Base-by-base conservation (phyloP, 169 alveolate genomes). In the Plasmodium sp. region DNA sequence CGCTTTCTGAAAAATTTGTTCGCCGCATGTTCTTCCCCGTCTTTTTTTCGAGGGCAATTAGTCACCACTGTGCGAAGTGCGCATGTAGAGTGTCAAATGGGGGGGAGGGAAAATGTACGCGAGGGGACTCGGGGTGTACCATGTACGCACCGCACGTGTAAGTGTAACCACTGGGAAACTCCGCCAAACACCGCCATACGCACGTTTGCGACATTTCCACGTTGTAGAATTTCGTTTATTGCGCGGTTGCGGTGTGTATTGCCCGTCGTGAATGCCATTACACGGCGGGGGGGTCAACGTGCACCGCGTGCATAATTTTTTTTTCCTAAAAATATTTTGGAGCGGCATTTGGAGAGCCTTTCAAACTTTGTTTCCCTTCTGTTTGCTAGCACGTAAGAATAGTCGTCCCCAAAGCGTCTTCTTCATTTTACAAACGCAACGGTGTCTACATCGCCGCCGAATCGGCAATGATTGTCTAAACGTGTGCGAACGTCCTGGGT, bases 261-360 rank as follows among this genome's bases (percentile, higher is more conserved):
- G 22, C 16, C 34, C 34, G 6, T 34, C 45, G 71, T n/a, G 33
- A 80, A 41, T 80, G 36, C 14, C 58, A 22, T 39, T 0, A 80
- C 43, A 41, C 5, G 16, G 51, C 12, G 6, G 56, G 18, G 16
- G 56, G 58, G 56, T 14, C 12, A 43, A 5, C 56, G 84, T 80
- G 84, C 84, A 80, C 74, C 84, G 58, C 58, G 84, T 80, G 84
- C 84, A 80, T 80, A 80, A 80, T 41, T 43, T 45, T 80, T 79
- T 79, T 79, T 80, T 80, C 33, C 39, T 10, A 67, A 67, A 67
- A 67, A 18, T 31, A 18, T 67, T 22, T 5, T 67, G 77, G 16
- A 67, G 27, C 72, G n/a, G 27, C 4, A n/a, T 56, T 51, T 39
- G 45, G 45, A 39, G 45, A 56, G n/a, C 27, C 27, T 10, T 56